phyloP scores from a whole-genome alignment of 768 basidiomycete genomes.

The Udeniomyces megalosporus region DNA sequence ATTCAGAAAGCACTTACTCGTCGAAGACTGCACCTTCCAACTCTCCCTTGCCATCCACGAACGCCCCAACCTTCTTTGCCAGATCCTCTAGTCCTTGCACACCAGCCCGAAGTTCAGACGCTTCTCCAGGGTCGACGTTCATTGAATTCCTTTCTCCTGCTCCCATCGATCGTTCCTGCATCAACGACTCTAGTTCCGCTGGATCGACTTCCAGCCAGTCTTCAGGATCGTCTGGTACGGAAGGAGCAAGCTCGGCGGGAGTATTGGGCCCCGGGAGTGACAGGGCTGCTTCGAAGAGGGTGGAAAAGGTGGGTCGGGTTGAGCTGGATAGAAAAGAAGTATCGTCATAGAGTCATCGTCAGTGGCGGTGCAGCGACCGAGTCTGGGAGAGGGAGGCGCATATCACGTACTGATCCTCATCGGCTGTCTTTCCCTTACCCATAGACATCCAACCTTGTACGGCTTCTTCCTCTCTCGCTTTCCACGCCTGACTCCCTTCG shows the following conservation, averaged over 20 bases:
- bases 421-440: neutral
- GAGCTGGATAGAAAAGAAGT: neutral
- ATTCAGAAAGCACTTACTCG: constrained; percentile 70
- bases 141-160: constrained; percentile 30
- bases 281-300: constrained; percentile 10
- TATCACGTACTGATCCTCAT: constrained; percentile 3
- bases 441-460: constrained; percentile 44
- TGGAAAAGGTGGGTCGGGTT: constrained; percentile 5
- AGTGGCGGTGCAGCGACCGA: too few relatives aligned
- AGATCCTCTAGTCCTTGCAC: constrained; percentile 30
- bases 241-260: neutral
- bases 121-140: constrained; percentile 18
- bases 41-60: constrained; percentile 78
- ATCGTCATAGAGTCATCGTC: too few relatives aligned
- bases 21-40: constrained; percentile 75
- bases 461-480: constrained; percentile 53
- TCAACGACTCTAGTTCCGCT: constrained; percentile 55
- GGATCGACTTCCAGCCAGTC: constrained; percentile 73
- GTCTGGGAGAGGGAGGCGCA: neutral
- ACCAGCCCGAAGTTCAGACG: too few relatives aligned
- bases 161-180: constrained; percentile 30
- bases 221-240: constrained; percentile 48
- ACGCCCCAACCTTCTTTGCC: constrained; percentile 71
- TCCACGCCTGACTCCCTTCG: constrained; percentile 65
- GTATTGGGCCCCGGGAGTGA: neutral